Conservation (phyloP, 192 early-diverging fungal genomes). For the Fimicolochytrium jonesii region DNA sequence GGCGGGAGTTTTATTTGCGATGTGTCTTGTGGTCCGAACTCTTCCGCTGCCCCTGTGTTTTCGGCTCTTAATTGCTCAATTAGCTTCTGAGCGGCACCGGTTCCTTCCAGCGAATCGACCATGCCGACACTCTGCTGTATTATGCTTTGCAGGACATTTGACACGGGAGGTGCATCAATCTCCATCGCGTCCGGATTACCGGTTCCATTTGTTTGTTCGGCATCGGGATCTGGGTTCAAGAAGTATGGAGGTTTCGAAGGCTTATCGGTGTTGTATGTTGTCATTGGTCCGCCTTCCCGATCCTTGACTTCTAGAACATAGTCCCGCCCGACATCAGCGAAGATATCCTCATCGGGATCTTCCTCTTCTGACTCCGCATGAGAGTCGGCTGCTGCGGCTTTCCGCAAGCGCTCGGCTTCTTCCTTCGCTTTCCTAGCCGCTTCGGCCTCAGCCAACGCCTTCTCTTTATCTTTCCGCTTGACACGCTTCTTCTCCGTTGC, state of each 20-base stretch:
- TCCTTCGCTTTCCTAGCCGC: background rate
- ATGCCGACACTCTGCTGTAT: slow-evolving; percentile 22
- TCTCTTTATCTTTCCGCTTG: slow-evolving; percentile 43
- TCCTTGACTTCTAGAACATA: slow-evolving; percentile 61
- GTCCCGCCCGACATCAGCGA: slow-evolving; percentile 78
- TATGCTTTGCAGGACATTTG: background rate
- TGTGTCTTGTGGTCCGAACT: no score
- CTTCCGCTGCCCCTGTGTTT: background rate
- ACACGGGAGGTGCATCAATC: background rate
- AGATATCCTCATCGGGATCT: slow-evolving; percentile 69
- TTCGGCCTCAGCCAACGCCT: slow-evolving; percentile 20
- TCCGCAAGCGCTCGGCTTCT: slow-evolving; percentile 22
- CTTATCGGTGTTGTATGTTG: background rate
- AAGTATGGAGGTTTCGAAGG: slow-evolving; percentile 11
- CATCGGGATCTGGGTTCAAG: slow-evolving; percentile 11
- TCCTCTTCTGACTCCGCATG: slow-evolving; percentile 33
- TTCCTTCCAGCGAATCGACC: slow-evolving; percentile 23
- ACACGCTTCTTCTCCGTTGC: slow-evolving; percentile 24
- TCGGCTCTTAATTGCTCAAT: slow-evolving; percentile 1
- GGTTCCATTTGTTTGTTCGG: slow-evolving; percentile 16
- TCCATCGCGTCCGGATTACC: background rate
- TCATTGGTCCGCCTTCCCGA: background rate
- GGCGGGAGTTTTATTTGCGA: no score
- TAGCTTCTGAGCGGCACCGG: slow-evolving; percentile 20
- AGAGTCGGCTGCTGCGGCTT: slow-evolving; percentile 19